Evolutionary conservation across 345 rosid genomes (phyloP).

Genomic region (Populus pruinosa): DNA sequence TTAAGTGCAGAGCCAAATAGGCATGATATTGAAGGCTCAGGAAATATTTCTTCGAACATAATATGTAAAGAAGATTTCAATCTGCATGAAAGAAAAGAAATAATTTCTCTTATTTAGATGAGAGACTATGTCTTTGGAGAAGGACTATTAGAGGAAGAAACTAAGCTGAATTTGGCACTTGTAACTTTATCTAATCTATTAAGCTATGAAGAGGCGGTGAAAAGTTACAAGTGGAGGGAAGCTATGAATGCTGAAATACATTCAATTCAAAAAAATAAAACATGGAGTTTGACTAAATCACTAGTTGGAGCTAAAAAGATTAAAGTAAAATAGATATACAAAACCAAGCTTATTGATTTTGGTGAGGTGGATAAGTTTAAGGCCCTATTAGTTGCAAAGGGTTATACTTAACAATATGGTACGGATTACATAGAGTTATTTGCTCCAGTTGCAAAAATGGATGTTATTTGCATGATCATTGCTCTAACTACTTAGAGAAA

Average conservation of each 20-base stretch:
- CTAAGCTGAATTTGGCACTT: too few relatives aligned
- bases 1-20: not conserved
- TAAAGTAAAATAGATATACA: not conserved
- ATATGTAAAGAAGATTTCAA: not conserved
- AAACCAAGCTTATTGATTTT: not conserved
- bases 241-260: not conserved
- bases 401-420: not conserved
- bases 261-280: too few relatives aligned
- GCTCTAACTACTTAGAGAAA: not conserved
- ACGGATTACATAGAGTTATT: not conserved
- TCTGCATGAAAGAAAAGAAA: not conserved
- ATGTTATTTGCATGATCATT: not conserved
- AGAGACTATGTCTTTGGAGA: not conserved
- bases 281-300: too few relatives aligned
- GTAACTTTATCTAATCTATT: too few relatives aligned
- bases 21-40: too few relatives aligned
- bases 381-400: not conserved
- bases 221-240: not conserved
- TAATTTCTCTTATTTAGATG: not conserved
- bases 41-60: too few relatives aligned
- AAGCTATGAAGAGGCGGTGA: not conserved
- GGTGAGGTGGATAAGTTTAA: not conserved
- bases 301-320: not conserved
- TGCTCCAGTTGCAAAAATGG: not conserved
- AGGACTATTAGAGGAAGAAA: not conserved